phyloP scores from a whole-genome alignment of 208 protist genomes.

The Acanthamoeba divionensis region DNA sequence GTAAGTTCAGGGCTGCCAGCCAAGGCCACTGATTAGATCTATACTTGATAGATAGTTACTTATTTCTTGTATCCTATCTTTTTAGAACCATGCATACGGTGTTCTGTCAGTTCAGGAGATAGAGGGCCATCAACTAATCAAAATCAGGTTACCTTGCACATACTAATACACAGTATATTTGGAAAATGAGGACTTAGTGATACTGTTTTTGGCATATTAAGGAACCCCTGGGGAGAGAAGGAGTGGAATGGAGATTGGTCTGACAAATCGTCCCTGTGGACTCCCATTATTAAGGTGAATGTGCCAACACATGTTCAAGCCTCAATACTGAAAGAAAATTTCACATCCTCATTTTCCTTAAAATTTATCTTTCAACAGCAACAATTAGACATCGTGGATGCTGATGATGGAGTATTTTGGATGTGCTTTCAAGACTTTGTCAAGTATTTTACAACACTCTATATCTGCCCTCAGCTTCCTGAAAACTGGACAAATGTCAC shows the following conservation, averaged over 20 bases:
- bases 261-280: conserved; percentile 45
- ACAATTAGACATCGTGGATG: conserved; percentile 29
- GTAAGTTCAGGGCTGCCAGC: neutral
- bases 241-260: conserved; percentile 61
- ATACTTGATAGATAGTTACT: neutral
- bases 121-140: too few species aligned
- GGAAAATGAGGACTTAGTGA: too few species aligned
- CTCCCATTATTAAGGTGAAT: neutral
- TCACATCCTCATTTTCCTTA: too few species aligned
- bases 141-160: too few species aligned
- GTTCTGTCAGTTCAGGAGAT: too few species aligned
- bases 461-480: conserved; percentile 15
- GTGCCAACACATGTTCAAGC: too few species aligned
- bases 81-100: neutral
- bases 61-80: neutral
- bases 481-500: neutral
- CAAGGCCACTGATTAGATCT: neutral
- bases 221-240: conserved; percentile 47
- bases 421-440: conserved; percentile 53
- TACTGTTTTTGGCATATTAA: neutral
- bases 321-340: too few species aligned
- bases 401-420: conserved; percentile 44
- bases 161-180: too few species aligned
- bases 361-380: neutral
- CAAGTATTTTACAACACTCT: conserved; percentile 13